Base-by-base conservation (phyloP, 2,329 filamentous ascomycete species). In the Paracoccidioides lutzii region DNA sequence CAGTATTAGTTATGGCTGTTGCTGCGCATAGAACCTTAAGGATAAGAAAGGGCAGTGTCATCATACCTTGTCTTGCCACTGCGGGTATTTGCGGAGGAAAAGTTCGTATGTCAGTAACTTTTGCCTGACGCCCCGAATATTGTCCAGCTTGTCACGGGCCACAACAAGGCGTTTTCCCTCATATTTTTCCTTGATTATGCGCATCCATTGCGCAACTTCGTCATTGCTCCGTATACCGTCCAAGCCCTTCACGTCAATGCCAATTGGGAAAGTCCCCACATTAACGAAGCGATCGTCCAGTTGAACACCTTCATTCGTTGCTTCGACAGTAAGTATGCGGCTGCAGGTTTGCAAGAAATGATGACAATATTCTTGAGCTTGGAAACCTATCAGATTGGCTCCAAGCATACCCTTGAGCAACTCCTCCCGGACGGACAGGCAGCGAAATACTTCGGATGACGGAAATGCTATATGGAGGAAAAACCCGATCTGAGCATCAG, bases 341-440 rank as follows among this genome's bases (percentile, higher is more conserved):
- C 89, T 95, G 77, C 91, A 96, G 0, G 91, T 97, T 71, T 96
- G 90, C 52, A 96, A 76, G 71, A 97, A 97, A 72, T 97, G 93
- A 12, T 91, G 83, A 4, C 87, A 86, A 66, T 97, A 97, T 70
- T 97, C 91, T 55, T 85, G 82, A 30, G 90, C 95, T 72, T 97
- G 91, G 72, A 97, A 97, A 1, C 88, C 90, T 59, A 97, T 82
- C 10, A 97, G 76, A 63, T 96, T 95, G 55, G 93, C 88, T 8
- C 91, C 91, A 0, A 97, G 81, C 77, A 97, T 91, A 55, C 93
- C 91, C 63, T 95, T 86, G 1, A 97, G 79, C 8, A 97, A 79
- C 70, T 95, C 81, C 62, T 87, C 90, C 57, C 91, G 86, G 9
- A 89, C 84, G 2, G 91, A 88, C 28, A 97, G 75, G 69, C 91